Base-by-base conservation (phyloP, 176 grass and related monocot species). In the Elaeis guineensis region DNA sequence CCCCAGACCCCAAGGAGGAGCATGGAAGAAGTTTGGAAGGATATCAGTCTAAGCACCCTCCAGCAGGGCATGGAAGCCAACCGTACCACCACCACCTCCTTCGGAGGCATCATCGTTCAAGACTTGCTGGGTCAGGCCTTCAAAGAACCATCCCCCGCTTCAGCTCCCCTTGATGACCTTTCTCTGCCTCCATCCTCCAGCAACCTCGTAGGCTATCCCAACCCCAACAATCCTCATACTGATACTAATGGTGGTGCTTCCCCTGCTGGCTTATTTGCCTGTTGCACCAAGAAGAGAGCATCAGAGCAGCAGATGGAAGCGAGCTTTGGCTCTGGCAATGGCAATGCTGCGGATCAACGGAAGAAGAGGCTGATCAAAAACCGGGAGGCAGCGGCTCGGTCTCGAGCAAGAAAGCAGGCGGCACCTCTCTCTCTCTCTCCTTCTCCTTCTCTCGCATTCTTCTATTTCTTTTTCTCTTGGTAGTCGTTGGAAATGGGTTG, bases 361-460 rank as follows among this genome's bases (percentile, higher is more conserved):
- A 51, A 62, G 23, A 62, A 72, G 70, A 23, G 70, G 24, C 62
- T 72, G 59, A 72, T 72, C 25, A 72, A 63, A 59, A 72, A 72
- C n/a, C 23, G 70, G 49, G 70, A 72, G 50, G 35, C 70, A 3
- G 70, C 70, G 5, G 50, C 58, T 12, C 50, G 58, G 25, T 72
- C 70, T 8, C 59, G 70, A n/a, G 70, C 59, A n/a, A 53, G 70
- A 24, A 72, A 72, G 18, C 70, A 72, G 25, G 70, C 6, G 28
- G 17, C 1, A 14, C 19, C 17, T 53, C 16, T 19, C 16, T 19
- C n/a, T 21, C 16, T 61, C 14, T 70, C 54, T 57, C 17, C 12
- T 1, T 58, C 20, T 25, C 14, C 17, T 1, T 16, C 54, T 49
- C 16, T 49, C 16, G 12, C 12, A 44, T 20, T 49, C 5, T 17